Evolutionary conservation across 1,284 basidiomycete genomes (phyloP), one percentile per base, ranked within the genome.

Genomic region (Boletus semigastroideus): DNA sequence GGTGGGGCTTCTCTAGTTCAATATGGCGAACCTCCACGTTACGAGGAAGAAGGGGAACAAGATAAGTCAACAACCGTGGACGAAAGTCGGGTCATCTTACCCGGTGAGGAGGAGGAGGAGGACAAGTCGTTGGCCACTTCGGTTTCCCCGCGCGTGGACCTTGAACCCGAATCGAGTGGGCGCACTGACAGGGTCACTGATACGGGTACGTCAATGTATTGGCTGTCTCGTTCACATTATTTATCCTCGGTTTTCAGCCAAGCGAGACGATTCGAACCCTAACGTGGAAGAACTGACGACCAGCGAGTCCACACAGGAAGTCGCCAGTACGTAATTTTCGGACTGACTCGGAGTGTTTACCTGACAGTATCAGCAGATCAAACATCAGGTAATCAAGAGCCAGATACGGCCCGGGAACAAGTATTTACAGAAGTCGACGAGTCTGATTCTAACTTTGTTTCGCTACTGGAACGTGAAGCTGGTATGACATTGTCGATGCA

Each of bases 361-460:
- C 42, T 67, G 13, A 65, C 17, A 5, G 25, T 30, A 3, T 7
- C 37, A 46, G 50, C 22, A 52, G 50, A 31, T 34, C 44, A 51
- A 48, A 19, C 28, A 34, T 43, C 44, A 53, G 43, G 46, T 55
- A 56, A 51, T 42, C 49, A 44, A 20, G 59, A 53, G 34, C 46
- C 59, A 52, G 48, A 50, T 48, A n/a, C 46, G 19, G 11, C 33
- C 9, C 50, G 36, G 14, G 30, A 45, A 17, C 56, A 43, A 20
- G 20, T 49, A 42, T 51, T 53, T 25, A 55, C 54, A 11, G 42
- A 53, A 49, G 54, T 56, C 46, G 62, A 66, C 30, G 59, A 62
- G 42, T 65, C 64, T 52, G 67, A 64, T 55, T 59, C 57, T 16
- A 61, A 63, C 42, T 59, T 62, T 48, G 52, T 68, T 39, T 49